A percentile compares a stretch with the other conserved stretches of the same genome.
Conservation (phyloP, 2,329 filamentous ascomycete genomes). For the Sordariomycetes sp. region DNA sequence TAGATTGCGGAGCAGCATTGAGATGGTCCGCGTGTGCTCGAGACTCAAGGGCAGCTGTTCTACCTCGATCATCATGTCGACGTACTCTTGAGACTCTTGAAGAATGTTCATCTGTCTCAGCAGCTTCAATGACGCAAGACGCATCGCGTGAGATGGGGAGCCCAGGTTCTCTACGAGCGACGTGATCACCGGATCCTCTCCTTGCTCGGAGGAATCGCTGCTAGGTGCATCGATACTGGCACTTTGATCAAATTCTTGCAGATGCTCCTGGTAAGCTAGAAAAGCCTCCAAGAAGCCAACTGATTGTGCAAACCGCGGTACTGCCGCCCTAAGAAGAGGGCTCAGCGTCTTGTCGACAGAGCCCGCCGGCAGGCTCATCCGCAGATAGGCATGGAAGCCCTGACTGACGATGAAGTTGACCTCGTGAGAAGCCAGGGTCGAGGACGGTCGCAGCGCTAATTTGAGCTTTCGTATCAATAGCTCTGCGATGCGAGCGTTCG, state of each 20-base stretch:
- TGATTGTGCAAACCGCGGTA: slow-evolving; percentile 55
- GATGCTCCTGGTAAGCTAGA: slow-evolving; percentile 41
- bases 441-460: slow-evolving; percentile 53
- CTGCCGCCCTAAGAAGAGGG: slow-evolving; percentile 55
- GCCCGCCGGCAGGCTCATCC: slow-evolving; percentile 51
- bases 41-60: slow-evolving; percentile 74
- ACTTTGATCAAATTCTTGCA: slow-evolving; percentile 7
- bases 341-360: slow-evolving; percentile 53
- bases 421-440: slow-evolving; percentile 49
- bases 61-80: slow-evolving; percentile 59
- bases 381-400: slow-evolving; percentile 64
- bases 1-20: slow-evolving; percentile 79
- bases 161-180: slow-evolving; percentile 66
- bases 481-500: slow-evolving; percentile 56
- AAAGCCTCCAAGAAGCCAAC: slow-evolving; percentile 58
- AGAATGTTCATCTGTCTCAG: slow-evolving; percentile 46
- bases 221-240: slow-evolving; percentile 16
- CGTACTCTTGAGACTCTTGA: slow-evolving; percentile 13
- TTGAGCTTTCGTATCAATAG: slow-evolving; percentile 58
- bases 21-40: slow-evolving; percentile 65
- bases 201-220: slow-evolving; percentile 30
- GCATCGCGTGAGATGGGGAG: slow-evolving; percentile 64
- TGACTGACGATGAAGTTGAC: slow-evolving; percentile 67
- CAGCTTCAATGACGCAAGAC: slow-evolving; percentile 64
- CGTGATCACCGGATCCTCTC: slow-evolving; percentile 52